phyloP scores from a whole-genome alignment of 805 yeast genomes.

The Metschnikowia anglica region DNA sequence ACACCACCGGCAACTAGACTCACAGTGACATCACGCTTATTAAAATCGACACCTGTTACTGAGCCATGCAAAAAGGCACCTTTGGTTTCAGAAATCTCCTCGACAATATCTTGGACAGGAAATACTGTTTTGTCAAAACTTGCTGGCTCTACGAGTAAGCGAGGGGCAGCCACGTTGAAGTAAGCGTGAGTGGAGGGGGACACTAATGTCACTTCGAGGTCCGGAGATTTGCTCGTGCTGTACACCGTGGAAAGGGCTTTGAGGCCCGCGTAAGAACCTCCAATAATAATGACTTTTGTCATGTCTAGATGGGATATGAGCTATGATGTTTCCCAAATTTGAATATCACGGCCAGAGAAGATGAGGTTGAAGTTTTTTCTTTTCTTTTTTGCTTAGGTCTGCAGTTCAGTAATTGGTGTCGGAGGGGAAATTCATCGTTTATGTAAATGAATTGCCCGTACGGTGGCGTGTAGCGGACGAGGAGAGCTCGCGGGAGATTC shows the following conservation, averaged over 20 bases:
- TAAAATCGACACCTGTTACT: slow-evolving; percentile 29
- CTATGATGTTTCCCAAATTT: too few relatives aligned
- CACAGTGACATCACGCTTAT: slow-evolving; percentile 20
- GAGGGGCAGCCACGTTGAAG: slow-evolving; percentile 31
- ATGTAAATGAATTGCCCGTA: too few relatives aligned
- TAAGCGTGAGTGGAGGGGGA: slow-evolving; percentile 28
- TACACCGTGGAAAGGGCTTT: slow-evolving; percentile 27
- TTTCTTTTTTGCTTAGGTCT: too few relatives aligned
- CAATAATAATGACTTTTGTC: slow-evolving; percentile 32
- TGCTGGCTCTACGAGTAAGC: slow-evolving; percentile 31
- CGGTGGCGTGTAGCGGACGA: too few relatives aligned
- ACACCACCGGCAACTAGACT: slow-evolving; percentile 7
- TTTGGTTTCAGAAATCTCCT: slow-evolving; percentile 17
- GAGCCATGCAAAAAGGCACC: slow-evolving; percentile 26
- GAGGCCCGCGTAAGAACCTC: slow-evolving; percentile 38
- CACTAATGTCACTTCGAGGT: slow-evolving; percentile 23
- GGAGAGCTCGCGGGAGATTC: too few relatives aligned
- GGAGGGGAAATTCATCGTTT: too few relatives aligned
- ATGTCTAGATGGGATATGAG: too few relatives aligned
- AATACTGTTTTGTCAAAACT: slow-evolving; percentile 19
- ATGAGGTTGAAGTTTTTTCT: too few relatives aligned
- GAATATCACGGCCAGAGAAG: too few relatives aligned
- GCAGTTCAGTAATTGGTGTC: too few relatives aligned
- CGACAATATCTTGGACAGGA: slow-evolving; percentile 22
- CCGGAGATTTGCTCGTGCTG: slow-evolving; percentile 1